Conservation (phyloP, 1,139 yeast species). For the Eremothecium coryli region DNA sequence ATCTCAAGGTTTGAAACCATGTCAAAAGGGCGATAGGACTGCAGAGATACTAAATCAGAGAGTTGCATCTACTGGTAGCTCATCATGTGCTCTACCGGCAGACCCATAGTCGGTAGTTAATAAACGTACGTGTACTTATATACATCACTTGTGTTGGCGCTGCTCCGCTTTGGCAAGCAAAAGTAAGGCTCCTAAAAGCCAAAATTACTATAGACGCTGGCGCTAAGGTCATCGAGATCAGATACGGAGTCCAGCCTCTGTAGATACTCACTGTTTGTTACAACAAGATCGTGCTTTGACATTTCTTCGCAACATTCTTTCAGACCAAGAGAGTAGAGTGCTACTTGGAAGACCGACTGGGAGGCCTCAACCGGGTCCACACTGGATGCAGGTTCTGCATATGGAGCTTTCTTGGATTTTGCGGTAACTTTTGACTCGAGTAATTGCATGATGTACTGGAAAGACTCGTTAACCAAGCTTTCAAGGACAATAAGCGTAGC, state of each 20-base stretch:
- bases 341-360: slow-evolving; percentile 20
- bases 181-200: too few species aligned
- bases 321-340: slow-evolving; percentile 22
- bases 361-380: too few species aligned
- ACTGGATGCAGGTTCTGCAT: slow-evolving; percentile 10
- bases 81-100: too few species aligned
- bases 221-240: slow-evolving; percentile 79
- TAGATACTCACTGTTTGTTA: slow-evolving; percentile 29
- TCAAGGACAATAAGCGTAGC: slow-evolving; percentile 24
- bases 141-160: too few species aligned
- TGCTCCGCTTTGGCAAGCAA: too few species aligned
- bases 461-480: slow-evolving; percentile 23
- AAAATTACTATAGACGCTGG: slow-evolving; percentile 82
- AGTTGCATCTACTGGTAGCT: too few species aligned
- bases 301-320: slow-evolving; percentile 30
- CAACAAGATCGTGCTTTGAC: slow-evolving; percentile 59
- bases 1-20: too few species aligned
- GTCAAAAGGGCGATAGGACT: too few species aligned
- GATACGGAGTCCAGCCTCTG: slow-evolving; percentile 45
- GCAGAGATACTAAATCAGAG: too few species aligned
- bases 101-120: too few species aligned
- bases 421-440: slow-evolving; percentile 23
- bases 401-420: slow-evolving; percentile 8
- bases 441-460: slow-evolving; percentile 21
- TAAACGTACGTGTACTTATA: too few species aligned